phyloP scores from a whole-genome alignment of 1,284 basidiomycete genomes.

The Austroboletus niveus region DNA sequence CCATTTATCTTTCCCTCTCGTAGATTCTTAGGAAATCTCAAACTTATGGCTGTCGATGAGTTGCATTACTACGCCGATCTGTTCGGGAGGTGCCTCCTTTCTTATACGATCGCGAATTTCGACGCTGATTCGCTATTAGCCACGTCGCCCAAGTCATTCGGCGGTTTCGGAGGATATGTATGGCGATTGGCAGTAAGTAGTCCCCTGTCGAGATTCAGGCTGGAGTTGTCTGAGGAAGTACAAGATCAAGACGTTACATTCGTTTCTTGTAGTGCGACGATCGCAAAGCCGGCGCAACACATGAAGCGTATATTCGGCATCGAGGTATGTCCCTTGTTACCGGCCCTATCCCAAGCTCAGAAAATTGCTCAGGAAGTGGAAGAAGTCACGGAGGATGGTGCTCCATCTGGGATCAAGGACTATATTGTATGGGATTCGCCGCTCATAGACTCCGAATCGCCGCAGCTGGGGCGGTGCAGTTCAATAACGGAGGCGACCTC shows the following conservation, averaged over 20 bases:
- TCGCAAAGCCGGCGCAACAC: slow-evolving; percentile 74
- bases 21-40: slow-evolving; percentile 74
- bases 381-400: slow-evolving; percentile 78
- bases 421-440: slow-evolving; percentile 79
- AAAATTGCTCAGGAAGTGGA: slow-evolving; percentile 48
- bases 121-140: slow-evolving; percentile 36
- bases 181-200: slow-evolving; percentile 82
- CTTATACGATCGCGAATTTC: not conserved
- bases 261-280: slow-evolving; percentile 89
- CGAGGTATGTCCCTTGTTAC: slow-evolving; percentile 31
- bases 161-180: slow-evolving; percentile 76
- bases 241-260: slow-evolving; percentile 64
- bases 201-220: not conserved
- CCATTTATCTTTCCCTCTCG: slow-evolving; percentile 1
- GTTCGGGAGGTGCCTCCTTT: slow-evolving; percentile 58
- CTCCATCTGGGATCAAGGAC: slow-evolving; percentile 80
- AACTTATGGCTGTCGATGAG: slow-evolving; percentile 83
- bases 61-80: slow-evolving; percentile 77
- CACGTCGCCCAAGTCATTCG: slow-evolving; percentile 81
- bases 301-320: slow-evolving; percentile 79
- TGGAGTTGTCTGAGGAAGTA: not conserved
- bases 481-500: slow-evolving; percentile 71
- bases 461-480: slow-evolving; percentile 56
- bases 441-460: slow-evolving; percentile 57
- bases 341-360: not conserved